phyloP scores from a whole-genome alignment of 129 eudicot genomes.

The Flaveria sonorensis region DNA sequence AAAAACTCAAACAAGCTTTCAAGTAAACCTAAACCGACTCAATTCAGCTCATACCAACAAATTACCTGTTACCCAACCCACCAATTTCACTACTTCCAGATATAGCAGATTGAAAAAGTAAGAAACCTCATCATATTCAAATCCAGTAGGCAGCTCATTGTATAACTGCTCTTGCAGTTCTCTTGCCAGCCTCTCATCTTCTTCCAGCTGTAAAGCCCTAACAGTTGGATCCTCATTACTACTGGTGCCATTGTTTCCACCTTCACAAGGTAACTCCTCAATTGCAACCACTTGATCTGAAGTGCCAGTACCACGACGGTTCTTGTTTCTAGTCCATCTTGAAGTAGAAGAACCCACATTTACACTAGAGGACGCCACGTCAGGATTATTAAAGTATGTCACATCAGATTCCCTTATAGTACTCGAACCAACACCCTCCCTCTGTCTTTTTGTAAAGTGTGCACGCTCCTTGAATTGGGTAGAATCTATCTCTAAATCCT shows the following conservation, averaged over 20 bases:
- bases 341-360: slow-evolving; percentile 40
- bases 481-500: slow-evolving; percentile 34
- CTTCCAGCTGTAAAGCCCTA: slow-evolving; percentile 73
- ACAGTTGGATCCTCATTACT: slow-evolving; percentile 47
- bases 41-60: background rate
- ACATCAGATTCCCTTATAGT: slow-evolving; percentile 47
- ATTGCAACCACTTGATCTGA: slow-evolving; percentile 43
- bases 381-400: slow-evolving; percentile 42
- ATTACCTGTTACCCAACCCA: background rate
- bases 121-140: slow-evolving; percentile 55
- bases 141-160: slow-evolving; percentile 49
- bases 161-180: slow-evolving; percentile 95
- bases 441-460: slow-evolving; percentile 57
- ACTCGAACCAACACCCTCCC: slow-evolving; percentile 51
- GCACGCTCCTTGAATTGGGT: slow-evolving; percentile 35
- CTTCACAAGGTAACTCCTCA: slow-evolving; percentile 53
- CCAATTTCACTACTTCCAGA: background rate
- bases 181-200: slow-evolving; percentile 89
- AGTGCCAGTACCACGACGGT: slow-evolving; percentile 29
- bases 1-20: background rate
- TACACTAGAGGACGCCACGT: slow-evolving; percentile 42
- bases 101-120: slow-evolving; percentile 10
- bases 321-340: slow-evolving; percentile 42
- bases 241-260: slow-evolving; percentile 30
- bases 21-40: background rate